Evolutionary conservation across 2,329 filamentous ascomycete species (phyloP), one percentile per base, ranked within the genome.

Genomic region (Scytalidium sp.): DNA sequence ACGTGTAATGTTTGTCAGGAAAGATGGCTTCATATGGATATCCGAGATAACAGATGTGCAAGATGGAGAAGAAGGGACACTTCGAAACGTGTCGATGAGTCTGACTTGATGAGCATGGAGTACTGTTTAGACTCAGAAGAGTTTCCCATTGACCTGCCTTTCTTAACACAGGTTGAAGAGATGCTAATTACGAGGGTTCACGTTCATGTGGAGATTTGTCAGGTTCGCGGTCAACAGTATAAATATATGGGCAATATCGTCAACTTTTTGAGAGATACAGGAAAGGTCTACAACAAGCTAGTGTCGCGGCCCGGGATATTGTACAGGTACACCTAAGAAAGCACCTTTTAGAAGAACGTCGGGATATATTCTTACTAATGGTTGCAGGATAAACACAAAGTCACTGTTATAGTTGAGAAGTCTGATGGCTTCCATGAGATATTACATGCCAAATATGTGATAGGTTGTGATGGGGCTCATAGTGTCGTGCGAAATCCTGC

Each of bases 391-490:
- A 55, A 59, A 8, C 46, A 55, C 5, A 61, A 61, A 1, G 67
- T 64, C 3, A 60, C 55, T n/a, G 61, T 60, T 1, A 54, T 43
- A 1, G 32, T 71, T 10, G 53, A n/a, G 40, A 56, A 22, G 50
- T 51, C 3, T 48, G 49, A 58, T 49, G 54, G 52, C 5, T 50
- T 44, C 1, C 60, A 52, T 15, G 60, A 67, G 29, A 59, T 21
- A 56, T 19, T 73, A 46, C 59, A 62, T 53, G 59, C 67, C 53
- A 56, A 61, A 9, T 82, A 76, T 46, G 70, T 72, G 3, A 68
- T 79, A 2, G 78, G 75, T 1, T 78, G 77, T 4, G 78, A 82
- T 39, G 78, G 79, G 1, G 73, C 76, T 0, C 70, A 72, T 17
- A 79, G 75, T 0, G 68, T 66, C 2, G 70, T 81, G 2, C 73